A percentile compares a stretch with the other conserved stretches of the same genome.
phyloP scores from a whole-genome alignment of 2,329 filamentous ascomycete genomes.

The Penicillium sp. region DNA sequence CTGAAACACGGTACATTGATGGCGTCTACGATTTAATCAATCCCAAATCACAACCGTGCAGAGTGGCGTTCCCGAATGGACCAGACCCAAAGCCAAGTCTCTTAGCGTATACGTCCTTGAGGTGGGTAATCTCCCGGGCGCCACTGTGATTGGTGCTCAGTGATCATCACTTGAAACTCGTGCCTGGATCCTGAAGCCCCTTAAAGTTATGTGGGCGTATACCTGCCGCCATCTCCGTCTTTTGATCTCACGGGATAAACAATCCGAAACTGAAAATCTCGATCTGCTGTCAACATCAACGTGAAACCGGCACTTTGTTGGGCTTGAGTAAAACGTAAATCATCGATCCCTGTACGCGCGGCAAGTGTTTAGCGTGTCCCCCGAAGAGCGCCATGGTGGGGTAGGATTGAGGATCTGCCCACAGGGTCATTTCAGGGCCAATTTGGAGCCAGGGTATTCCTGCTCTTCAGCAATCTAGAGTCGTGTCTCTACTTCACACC shows the following conservation, averaged over 20 bases:
- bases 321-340: background rate
- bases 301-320: background rate
- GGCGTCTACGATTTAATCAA: conserved; percentile 14
- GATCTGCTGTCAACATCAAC: background rate
- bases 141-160: conserved; percentile 13
- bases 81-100: conserved; percentile 22
- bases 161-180: conserved; percentile 1
- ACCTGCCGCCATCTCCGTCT: background rate
- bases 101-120: conserved; percentile 16
- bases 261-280: background rate
- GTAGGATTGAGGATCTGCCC: conserved; percentile 20
- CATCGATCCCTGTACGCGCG: conserved; percentile 8
- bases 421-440: conserved; percentile 3
- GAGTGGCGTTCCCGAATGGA: conserved; percentile 3
- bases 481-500: background rate
- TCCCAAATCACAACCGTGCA: conserved; percentile 3
- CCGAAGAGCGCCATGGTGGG: conserved; percentile 5
- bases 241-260: background rate
- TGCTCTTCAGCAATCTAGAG: background rate
- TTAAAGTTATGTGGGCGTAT: background rate
- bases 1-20: background rate
- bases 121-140: background rate
- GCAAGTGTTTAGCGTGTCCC: conserved; percentile 5
- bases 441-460: background rate
- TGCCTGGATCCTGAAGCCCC: background rate